Evolutionary conservation across 257 asterid species (phyloP), one percentile per base, ranked within the genome.

Genomic region (Lithospermum erythrorhizon): DNA sequence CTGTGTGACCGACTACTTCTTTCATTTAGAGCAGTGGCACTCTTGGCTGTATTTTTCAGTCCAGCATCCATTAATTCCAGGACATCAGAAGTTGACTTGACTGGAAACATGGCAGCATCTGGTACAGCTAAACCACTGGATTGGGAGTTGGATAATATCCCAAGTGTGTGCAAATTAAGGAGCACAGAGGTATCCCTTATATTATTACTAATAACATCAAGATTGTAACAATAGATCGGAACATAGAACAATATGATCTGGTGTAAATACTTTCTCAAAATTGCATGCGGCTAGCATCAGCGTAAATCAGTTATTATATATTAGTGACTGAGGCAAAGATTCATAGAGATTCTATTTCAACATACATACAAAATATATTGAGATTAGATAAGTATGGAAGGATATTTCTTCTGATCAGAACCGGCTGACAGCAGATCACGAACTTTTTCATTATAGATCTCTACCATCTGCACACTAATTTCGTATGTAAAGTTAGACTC

Each of bases 1-100:
- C 96, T 85, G 87, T 93, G 99, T 22, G 99, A 93, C 76, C 99
- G 76, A 61, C 99, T 93, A 57, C 99, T 93, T 78, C 99, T 77
- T 65, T 89, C 95, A 56, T 93, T 93, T 69, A 93, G 30, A 55
- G 99, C 89, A 16, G 99, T 93, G 61, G 96, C 70, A 65, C 96
- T 64, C 79, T 75, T 80, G 24, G 99, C 95, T 75, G 97, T 74
- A 72, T 89, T 93, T 69, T 79, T 82, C 27, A 86, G 72, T 65
- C 99, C 99, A 16, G 32, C 64, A 58, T 79, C 82, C 97, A 89
- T 93, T 54, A 93, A 74, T 61, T 83, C 78, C 73, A 93, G 47
- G 6, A 93, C 99, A 62, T 84, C 89, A 35, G 81, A 22, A 13
- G 97, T 67, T 22, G 79, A 54, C 59, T 66, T 83, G 37, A 93